Evolutionary conservation across 2,329 filamentous ascomycete genomes (phyloP).

Genomic region (Madurella mycetomatis): DNA sequence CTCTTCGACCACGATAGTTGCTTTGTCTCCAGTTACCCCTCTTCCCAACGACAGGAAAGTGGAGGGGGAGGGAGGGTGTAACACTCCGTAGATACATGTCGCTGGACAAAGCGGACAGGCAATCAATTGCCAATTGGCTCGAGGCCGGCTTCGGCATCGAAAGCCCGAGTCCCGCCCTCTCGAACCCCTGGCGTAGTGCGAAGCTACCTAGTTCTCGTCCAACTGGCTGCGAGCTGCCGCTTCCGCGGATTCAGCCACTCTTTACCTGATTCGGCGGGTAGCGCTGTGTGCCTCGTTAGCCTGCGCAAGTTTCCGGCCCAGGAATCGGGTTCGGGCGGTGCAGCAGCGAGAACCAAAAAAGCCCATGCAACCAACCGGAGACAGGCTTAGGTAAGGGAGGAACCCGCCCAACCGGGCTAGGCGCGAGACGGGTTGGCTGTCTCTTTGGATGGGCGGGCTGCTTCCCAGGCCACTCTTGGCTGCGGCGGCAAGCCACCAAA

Average conservation of each 20-base stretch:
- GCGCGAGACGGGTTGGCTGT: too few relatives aligned
- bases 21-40: neutral
- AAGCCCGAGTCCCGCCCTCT: neutral
- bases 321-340: neutral
- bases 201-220: too few relatives aligned
- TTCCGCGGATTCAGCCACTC: neutral
- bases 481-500: conserved; percentile 1
- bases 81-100: neutral
- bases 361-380: neutral
- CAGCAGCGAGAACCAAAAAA: neutral
- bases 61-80: too few relatives aligned
- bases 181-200: neutral
- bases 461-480: neutral
- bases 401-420: conserved; percentile 9
- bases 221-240: neutral
- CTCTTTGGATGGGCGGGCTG: too few relatives aligned
- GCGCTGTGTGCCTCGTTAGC: neutral
- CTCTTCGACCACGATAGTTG: neutral
- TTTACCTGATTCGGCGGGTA: neutral
- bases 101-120: neutral
- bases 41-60: neutral
- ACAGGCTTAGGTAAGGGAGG: neutral
- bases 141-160: neutral
- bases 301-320: conserved; percentile 1
- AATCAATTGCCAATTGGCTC: neutral